Evolutionary conservation across 257 asterid genomes (phyloP), one percentile per base, ranked within the genome.

Genomic region (Salvia rosmarinus): DNA sequence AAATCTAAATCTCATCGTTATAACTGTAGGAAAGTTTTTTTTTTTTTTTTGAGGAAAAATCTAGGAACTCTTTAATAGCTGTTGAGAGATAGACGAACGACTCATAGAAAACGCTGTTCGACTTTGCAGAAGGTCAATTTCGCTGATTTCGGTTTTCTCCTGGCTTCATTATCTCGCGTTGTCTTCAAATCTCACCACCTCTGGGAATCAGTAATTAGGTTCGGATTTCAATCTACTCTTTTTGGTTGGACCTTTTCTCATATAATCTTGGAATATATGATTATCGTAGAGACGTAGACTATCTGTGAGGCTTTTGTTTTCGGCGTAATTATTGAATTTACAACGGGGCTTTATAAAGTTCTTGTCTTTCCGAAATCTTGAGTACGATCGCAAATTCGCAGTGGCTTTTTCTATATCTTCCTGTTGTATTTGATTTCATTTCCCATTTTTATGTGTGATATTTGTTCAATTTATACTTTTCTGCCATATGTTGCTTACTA

Each of bases 151-250:
- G 4, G 42, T 47, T 47, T 25, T 19, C 23, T 70, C 42, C 16
- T 52, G 11, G 40, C 35, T 59, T 32, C 69, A 14, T 58, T 13
- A 13, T 57, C 47, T 70, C 76, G 10, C 54, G 12, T 39, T 39
- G 44, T 39, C 44, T 9, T 9, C 44, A 39, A 39, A 39, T 5
- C 52, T 10, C 32, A 9, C 44, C 16, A 1, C 7, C 60, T 17
- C 70, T 35, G 34, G 35, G 35, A 52, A 64, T 52, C 67, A 64
- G 59, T 32, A 56, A 66, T 43, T 57, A 43, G 68, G 62, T 65
- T 64, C 50, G 13, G 68, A 56, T 56, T 46, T 66, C 39, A 37
- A 42, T 64, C 37, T 64, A 16, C 28, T 40, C 10, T 0, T 69
- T 23, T 57, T 23, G 5, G 2, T 40, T 7, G 42, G 42, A 9